phyloP scores from a whole-genome alignment of 176 grass and related monocot genomes.

The Eragrostis curvula region DNA sequence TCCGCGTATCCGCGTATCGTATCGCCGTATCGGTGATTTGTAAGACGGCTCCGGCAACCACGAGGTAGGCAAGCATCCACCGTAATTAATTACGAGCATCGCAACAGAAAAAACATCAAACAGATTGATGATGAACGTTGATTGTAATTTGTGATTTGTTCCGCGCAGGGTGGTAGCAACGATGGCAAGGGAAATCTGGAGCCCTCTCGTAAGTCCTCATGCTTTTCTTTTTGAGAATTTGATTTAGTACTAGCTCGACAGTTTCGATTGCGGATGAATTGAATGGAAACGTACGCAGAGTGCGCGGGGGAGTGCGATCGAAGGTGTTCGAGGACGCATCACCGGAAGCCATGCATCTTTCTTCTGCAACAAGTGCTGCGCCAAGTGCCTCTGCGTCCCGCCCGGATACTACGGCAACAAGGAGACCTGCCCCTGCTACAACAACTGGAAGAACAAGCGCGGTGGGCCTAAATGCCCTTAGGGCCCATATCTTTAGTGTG shows the following conservation, averaged over 20 bases:
- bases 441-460: constrained; percentile 59
- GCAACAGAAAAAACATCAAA: too few relatives aligned
- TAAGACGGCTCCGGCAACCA: not conserved
- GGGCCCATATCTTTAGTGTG: not conserved
- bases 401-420: constrained; percentile 46
- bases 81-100: too few relatives aligned
- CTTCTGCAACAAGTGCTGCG: constrained; percentile 60
- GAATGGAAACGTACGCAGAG: constrained; percentile 3
- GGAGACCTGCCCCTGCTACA: constrained; percentile 48
- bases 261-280: too few relatives aligned
- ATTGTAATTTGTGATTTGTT: not conserved
- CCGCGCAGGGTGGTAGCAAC: not conserved
- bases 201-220: constrained; percentile 4
- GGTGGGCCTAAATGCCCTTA: constrained; percentile 36
- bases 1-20: too few relatives aligned
- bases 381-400: constrained; percentile 49
- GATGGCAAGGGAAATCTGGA: constrained; percentile 18
- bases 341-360: constrained; percentile 52
- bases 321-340: constrained; percentile 45
- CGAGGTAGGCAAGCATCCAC: not conserved
- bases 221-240: not conserved
- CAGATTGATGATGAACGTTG: not conserved
- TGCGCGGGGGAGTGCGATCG: constrained; percentile 30
- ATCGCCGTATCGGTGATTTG: too few relatives aligned
- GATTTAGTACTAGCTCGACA: too few relatives aligned